These are phyloP conservation scores for Tagetes erecta DNA, from an alignment of 129 eudicot species.

Conservation along the genomic window DNA sequence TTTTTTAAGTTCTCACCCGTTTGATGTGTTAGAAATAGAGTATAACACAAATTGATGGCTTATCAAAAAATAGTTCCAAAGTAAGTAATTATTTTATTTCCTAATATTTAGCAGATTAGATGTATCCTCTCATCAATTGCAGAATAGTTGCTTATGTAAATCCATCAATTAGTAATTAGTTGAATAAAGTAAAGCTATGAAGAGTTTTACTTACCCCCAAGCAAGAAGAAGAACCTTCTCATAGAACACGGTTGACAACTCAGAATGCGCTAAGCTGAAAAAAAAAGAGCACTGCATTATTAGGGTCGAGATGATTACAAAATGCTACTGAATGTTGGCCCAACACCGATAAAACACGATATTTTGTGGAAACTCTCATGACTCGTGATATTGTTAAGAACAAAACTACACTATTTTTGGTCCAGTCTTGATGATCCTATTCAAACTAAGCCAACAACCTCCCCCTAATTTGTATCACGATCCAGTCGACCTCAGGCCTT, in stretches of 20 bases:
- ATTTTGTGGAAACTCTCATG: no score
- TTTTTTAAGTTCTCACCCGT: background rate
- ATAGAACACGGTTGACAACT: constrained; percentile 79
- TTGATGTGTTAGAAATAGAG: background rate
- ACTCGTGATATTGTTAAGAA: no score
- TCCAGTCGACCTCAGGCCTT: no score
- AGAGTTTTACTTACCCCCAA: constrained; percentile 70
- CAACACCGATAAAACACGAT: no score
- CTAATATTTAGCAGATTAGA: constrained; percentile 2
- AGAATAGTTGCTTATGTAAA: background rate
- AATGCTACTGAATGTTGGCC: background rate
- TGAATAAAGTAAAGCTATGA: background rate
- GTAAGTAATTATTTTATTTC: background rate
- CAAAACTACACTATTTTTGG: no score
- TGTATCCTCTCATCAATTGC: background rate
- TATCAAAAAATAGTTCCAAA: background rate
- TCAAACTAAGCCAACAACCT: no score
- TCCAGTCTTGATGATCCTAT: no score
- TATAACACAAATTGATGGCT: background rate
- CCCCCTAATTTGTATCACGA: no score
- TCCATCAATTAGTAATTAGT: background rate
- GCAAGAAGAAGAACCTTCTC: constrained; percentile 94
- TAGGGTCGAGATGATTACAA: background rate
- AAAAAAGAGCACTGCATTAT: background rate
- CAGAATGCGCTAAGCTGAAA: constrained; percentile 89